A percentile compares a stretch with the other conserved stretches of the same genome.
phyloP scores from a whole-genome alignment of 2,329 filamentous ascomycete genomes.

The Aspergillus sp. region DNA sequence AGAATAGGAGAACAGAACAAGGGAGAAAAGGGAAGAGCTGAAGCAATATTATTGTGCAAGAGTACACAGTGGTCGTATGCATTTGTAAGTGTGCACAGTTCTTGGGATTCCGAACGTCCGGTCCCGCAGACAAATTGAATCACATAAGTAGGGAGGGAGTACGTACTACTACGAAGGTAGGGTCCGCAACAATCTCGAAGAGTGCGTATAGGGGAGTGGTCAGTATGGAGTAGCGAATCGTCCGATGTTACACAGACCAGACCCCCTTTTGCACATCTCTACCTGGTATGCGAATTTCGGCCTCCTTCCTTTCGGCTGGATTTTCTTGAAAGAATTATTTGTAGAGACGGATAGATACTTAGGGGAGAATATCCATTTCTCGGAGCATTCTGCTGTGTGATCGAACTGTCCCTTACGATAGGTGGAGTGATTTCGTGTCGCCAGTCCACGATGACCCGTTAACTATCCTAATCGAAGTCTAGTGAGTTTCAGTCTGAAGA shows the following conservation, averaged over 20 bases:
- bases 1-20: slow-evolving; percentile 15
- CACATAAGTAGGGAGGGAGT: no score
- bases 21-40: slow-evolving; percentile 2
- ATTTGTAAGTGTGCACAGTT: neutral
- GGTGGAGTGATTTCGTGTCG: slow-evolving; percentile 15
- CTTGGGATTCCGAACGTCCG: neutral
- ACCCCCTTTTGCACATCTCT: neutral
- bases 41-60: neutral
- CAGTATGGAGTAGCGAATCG: neutral
- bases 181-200: neutral
- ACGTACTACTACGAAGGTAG: no score
- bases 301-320: no score
- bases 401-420: slow-evolving; percentile 4
- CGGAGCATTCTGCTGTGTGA: neutral
- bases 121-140: neutral
- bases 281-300: no score
- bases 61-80: neutral
- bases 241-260: neutral
- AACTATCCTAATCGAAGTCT: neutral
- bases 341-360: no score
- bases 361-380: neutral
- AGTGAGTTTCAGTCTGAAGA: slow-evolving; percentile 7
- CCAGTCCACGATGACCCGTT: neutral
- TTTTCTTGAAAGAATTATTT: no score
- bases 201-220: neutral